Percentiles rank a stretch among this genome's conserved stretches.
phyloP scores from a whole-genome alignment of 805 yeast genomes.

The Kazachstania viticola region DNA sequence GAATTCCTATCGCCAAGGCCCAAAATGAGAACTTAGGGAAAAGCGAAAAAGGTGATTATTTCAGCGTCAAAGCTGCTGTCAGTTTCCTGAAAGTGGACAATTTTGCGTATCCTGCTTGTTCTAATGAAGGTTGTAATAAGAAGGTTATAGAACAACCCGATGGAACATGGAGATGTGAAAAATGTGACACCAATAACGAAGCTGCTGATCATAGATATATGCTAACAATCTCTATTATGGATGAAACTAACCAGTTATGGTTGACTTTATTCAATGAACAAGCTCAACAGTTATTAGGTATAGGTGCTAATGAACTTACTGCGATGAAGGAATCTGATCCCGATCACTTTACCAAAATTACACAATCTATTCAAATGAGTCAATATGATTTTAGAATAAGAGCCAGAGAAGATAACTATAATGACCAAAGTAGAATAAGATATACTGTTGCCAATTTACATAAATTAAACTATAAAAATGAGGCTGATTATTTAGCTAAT shows the following conservation, averaged over 20 bases:
- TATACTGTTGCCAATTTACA: slow-evolving; percentile 50
- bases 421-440: slow-evolving; percentile 66
- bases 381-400: slow-evolving; percentile 67
- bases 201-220: slow-evolving; percentile 74
- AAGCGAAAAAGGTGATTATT: slow-evolving; percentile 71
- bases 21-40: slow-evolving; percentile 58
- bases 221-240: slow-evolving; percentile 64
- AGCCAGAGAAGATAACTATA: slow-evolving; percentile 76
- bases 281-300: slow-evolving; percentile 57
- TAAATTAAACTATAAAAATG: slow-evolving; percentile 44
- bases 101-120: slow-evolving; percentile 86
- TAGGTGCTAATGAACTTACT: slow-evolving; percentile 47
- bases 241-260: slow-evolving; percentile 77
- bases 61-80: slow-evolving; percentile 63
- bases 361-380: slow-evolving; percentile 45
- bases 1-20: slow-evolving; percentile 58
- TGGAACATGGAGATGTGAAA: slow-evolving; percentile 88
- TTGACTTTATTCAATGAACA: slow-evolving; percentile 77
- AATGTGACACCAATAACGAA: slow-evolving; percentile 60
- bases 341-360: slow-evolving; percentile 32
- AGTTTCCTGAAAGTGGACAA: slow-evolving; percentile 61
- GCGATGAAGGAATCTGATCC: slow-evolving; percentile 37
- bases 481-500: slow-evolving; percentile 43
- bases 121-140: slow-evolving; percentile 63
- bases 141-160: slow-evolving; percentile 67